phyloP scores from a whole-genome alignment of 495 filamentous ascomycete genomes.

The Neurospora sp. region DNA sequence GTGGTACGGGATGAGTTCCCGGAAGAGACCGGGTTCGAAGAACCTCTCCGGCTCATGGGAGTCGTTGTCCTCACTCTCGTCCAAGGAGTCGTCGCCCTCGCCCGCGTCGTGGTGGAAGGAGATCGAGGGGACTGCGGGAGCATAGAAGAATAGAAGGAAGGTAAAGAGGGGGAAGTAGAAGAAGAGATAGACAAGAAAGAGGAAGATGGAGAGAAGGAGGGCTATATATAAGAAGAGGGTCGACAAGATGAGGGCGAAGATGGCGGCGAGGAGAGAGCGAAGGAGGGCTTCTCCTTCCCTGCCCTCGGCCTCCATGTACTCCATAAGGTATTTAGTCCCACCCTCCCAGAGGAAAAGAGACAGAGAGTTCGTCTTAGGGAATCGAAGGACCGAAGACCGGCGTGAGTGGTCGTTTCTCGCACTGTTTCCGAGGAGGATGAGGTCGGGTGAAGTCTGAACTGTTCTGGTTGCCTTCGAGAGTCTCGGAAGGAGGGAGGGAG shows the following conservation, averaged over 20 bases:
- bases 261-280: no score
- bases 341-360: not conserved
- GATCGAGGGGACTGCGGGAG: not conserved
- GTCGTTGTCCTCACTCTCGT: not conserved
- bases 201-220: not conserved
- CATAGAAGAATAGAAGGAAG: not conserved
- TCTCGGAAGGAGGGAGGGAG: not conserved
- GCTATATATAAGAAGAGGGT: not conserved
- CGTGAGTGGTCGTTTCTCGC: not conserved
- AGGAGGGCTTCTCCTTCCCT: no score
- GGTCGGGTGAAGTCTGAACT: not conserved
- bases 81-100: not conserved
- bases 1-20: not conserved
- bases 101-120: no score
- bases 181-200: not conserved
- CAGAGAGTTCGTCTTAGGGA: not conserved
- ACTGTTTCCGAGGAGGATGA: not conserved
- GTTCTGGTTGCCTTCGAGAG: not conserved
- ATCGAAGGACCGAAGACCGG: not conserved
- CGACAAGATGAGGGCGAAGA: not conserved
- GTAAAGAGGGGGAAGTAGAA: not conserved
- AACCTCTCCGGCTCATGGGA: not conserved
- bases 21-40: not conserved
- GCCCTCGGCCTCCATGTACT: no score
- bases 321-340: no score